phyloP scores from a whole-genome alignment of 345 rosid genomes.

The Citrus unshiu region DNA sequence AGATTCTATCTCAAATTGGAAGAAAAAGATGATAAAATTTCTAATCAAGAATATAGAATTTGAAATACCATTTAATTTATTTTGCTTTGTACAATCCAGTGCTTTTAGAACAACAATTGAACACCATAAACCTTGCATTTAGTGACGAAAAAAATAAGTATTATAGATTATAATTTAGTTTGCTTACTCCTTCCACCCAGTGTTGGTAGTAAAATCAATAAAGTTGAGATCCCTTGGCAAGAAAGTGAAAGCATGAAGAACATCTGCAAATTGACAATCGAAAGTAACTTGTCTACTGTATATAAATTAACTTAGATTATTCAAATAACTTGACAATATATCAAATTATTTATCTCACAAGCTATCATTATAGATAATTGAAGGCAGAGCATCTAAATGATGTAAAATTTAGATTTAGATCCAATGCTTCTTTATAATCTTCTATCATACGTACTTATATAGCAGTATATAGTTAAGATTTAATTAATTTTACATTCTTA shows the following conservation, averaged over 20 bases:
- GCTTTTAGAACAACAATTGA: neutral
- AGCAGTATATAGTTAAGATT: too few species aligned
- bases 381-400: too few species aligned
- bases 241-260: conserved; percentile 34
- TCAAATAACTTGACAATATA: too few species aligned
- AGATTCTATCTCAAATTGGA: neutral
- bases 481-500: too few species aligned
- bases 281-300: too few species aligned
- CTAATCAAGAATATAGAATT: neutral
- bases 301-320: too few species aligned
- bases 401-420: too few species aligned
- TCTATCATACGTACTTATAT: too few species aligned
- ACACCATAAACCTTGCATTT: neutral
- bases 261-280: conserved; percentile 16
- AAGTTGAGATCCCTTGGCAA: conserved; percentile 41
- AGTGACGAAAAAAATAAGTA: neutral
- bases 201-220: conserved; percentile 12
- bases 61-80: too few species aligned
- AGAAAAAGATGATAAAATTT: neutral
- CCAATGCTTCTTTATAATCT: too few species aligned
- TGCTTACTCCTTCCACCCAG: conserved; percentile 29
- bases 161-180: neutral
- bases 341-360: too few species aligned
- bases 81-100: neutral
- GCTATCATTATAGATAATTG: too few species aligned